Conservation (phyloP, 345 rosid genomes). For the Xanthoceras sorbifolium region DNA sequence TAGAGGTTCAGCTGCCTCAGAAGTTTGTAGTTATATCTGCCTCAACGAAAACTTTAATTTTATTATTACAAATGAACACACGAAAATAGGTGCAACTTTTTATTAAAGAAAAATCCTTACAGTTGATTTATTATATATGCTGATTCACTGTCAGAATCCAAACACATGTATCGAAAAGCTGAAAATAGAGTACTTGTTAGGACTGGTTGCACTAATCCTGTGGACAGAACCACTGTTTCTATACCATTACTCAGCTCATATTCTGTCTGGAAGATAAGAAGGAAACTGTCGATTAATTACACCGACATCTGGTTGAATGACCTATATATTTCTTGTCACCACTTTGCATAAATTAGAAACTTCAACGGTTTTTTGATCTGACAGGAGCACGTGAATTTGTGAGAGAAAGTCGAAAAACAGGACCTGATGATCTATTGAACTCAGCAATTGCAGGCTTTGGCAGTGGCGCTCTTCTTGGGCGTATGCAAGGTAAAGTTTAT, state of each 20-base stretch:
- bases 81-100: not conserved
- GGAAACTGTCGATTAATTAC: not conserved
- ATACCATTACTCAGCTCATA: too few relatives aligned
- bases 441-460: slow-evolving; percentile 79
- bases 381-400: slow-evolving; percentile 86
- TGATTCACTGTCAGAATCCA: not conserved
- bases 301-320: not conserved
- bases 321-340: not conserved
- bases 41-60: not conserved
- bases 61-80: not conserved
- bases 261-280: not conserved
- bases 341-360: slow-evolving; percentile 6
- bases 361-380: slow-evolving; percentile 25
- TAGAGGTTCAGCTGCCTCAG: too few relatives aligned
- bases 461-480: slow-evolving; percentile 81
- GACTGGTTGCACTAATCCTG: not conserved
- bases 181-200: not conserved
- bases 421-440: slow-evolving; percentile 66
- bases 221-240: not conserved
- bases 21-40: not conserved
- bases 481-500: slow-evolving; percentile 65
- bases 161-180: not conserved
- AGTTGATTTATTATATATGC: not conserved
- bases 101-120: not conserved
- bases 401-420: slow-evolving; percentile 63